These are phyloP conservation scores for Talaromyces rugulosus DNA, from an alignment of 2,329 filamentous ascomycete genomes.

Conservation along the genomic window DNA sequence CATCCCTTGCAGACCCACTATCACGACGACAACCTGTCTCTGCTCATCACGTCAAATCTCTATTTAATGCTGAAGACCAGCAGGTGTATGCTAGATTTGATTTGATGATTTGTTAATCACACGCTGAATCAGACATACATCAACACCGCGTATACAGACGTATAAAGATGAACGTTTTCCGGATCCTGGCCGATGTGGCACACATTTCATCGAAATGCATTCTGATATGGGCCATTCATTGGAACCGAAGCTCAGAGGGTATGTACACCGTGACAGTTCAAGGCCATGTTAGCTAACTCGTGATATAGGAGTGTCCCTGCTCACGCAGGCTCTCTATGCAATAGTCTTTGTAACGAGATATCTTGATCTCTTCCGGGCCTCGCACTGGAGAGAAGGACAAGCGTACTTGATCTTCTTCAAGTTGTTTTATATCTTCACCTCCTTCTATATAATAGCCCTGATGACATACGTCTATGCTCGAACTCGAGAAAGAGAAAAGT, in stretches of 20 bases:
- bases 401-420: conserved; percentile 79
- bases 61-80: neutral
- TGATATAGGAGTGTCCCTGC: conserved; percentile 71
- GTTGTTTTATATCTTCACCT: conserved; percentile 79
- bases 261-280: conserved; percentile 15
- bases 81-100: neutral
- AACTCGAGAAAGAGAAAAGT: conserved; percentile 83
- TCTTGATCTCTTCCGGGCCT: conserved; percentile 66
- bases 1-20: conserved; percentile 4
- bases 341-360: conserved; percentile 84
- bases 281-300: conserved; percentile 1
- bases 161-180: conserved; percentile 49
- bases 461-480: conserved; percentile 85
- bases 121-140: neutral
- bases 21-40: neutral
- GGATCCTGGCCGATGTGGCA: conserved; percentile 76
- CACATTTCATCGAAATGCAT: conserved; percentile 86
- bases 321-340: conserved; percentile 82
- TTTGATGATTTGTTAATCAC: neutral
- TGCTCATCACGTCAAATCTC: neutral
- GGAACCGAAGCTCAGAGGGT: conserved; percentile 83
- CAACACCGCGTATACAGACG: neutral
- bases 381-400: conserved; percentile 23
- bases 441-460: conserved; percentile 77
- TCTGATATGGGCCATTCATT: conserved; percentile 84